Evolutionary conservation across 2,329 filamentous ascomycete genomes (phyloP).

Genomic region (Aureobasidium subglaciale): DNA sequence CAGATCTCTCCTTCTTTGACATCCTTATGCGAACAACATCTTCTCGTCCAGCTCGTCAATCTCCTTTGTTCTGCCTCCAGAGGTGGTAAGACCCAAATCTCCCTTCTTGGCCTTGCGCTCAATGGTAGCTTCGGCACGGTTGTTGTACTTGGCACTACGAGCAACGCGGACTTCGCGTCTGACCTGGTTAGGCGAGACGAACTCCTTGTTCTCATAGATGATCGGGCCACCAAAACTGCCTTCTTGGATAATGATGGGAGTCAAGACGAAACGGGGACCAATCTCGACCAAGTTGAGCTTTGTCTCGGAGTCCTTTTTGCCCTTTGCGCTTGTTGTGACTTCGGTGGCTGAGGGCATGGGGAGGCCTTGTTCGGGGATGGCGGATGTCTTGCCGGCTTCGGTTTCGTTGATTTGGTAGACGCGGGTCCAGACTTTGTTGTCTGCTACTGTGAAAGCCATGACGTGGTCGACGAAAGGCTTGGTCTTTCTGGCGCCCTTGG

Average conservation of each 20-base stretch:
- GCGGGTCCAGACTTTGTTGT: constrained; percentile 92
- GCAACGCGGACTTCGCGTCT: constrained; percentile 69
- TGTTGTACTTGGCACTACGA: constrained; percentile 72
- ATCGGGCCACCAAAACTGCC: constrained; percentile 92
- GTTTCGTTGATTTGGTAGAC: constrained; percentile 90
- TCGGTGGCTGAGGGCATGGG: constrained; percentile 22
- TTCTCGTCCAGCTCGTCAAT: constrained; percentile 68
- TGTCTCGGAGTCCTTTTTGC: constrained; percentile 52
- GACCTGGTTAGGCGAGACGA: constrained; percentile 92
- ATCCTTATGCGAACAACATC: constrained; percentile 62
- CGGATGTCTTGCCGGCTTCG: constrained; percentile 50
- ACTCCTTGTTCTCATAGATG: constrained; percentile 97
- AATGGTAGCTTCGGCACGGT: constrained; percentile 64
- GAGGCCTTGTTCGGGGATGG: constrained; percentile 15
- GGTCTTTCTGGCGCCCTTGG: constrained; percentile 75
- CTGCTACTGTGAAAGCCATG: constrained; percentile 82
- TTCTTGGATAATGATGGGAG: constrained; percentile 91
- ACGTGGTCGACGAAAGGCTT: constrained; percentile 97
- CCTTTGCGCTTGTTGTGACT: constrained; percentile 25
- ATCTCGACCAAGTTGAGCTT: constrained; percentile 86
- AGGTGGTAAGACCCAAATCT: constrained; percentile 65
- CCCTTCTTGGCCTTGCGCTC: constrained; percentile 69
- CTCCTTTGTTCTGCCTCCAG: constrained; percentile 55
- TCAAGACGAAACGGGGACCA: constrained; percentile 85
- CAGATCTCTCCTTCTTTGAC: background rate